Evolutionary conservation across 192 early-diverging fungal genomes (phyloP).

Genomic region (Coemansia sp.): DNA sequence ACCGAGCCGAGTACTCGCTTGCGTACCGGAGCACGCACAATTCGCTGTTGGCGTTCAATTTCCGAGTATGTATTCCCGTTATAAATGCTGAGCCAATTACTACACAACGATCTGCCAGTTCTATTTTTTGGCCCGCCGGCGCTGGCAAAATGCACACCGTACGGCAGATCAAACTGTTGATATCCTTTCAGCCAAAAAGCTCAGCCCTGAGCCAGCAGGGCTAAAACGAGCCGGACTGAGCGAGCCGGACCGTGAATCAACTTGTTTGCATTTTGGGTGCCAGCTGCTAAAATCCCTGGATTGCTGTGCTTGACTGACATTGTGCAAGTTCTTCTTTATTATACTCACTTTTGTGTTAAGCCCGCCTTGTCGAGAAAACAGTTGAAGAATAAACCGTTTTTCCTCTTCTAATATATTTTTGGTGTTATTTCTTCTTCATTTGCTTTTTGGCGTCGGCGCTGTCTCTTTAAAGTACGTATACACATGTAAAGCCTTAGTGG

Average conservation of each 20-base stretch:
- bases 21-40: too few species aligned
- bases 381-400: background rate
- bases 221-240: background rate
- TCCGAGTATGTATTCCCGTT: conserved; percentile 3
- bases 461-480: background rate
- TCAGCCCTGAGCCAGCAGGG: too few species aligned
- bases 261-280: background rate
- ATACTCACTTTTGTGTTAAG: background rate
- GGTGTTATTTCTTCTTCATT: background rate
- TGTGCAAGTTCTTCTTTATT: background rate
- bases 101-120: background rate
- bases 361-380: too few species aligned
- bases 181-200: too few species aligned
- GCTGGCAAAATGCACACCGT: conserved; percentile 3
- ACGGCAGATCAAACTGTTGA: too few species aligned
- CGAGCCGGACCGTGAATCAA: background rate
- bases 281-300: background rate
- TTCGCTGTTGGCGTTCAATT: background rate
- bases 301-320: background rate
- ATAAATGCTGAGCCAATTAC: background rate
- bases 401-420: background rate
- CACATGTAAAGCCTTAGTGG: background rate
- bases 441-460: background rate
- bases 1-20: too few species aligned
- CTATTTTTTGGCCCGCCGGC: background rate